Evolutionary conservation across 306 rosid species (phyloP).

Genomic region (Crataegus laevigata): DNA sequence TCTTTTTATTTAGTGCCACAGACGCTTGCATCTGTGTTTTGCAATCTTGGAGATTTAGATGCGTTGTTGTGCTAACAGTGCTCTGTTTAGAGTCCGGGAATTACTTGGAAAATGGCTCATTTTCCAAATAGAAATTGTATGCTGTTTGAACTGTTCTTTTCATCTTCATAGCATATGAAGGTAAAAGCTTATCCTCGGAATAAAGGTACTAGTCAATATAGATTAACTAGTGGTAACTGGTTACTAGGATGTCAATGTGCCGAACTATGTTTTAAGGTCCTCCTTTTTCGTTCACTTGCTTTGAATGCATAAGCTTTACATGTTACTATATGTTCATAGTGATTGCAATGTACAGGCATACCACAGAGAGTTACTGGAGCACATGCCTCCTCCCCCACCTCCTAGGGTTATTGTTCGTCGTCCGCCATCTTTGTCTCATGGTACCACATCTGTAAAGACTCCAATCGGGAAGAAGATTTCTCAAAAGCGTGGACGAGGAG

Average conservation of each 20-base stretch:
- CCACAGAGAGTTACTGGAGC: constrained; percentile 75
- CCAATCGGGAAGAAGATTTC: constrained; percentile 37
- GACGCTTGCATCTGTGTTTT: neutral
- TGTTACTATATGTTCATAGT: neutral
- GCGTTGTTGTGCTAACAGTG: neutral
- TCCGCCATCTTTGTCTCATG: constrained; percentile 21
- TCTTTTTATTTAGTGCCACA: neutral
- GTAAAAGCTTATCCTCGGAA: no score
- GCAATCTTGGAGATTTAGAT: neutral
- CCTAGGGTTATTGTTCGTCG: constrained; percentile 15
- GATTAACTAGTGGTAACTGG: no score
- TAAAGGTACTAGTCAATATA: no score
- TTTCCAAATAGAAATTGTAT: neutral
- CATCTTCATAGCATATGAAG: neutral
- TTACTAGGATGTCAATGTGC: neutral
- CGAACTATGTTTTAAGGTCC: neutral
- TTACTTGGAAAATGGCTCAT: neutral
- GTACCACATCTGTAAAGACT: constrained; percentile 22
- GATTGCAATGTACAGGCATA: constrained; percentile 46
- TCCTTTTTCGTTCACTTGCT: neutral
- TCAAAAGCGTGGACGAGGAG: constrained; percentile 48
- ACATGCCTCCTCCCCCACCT: constrained; percentile 59
- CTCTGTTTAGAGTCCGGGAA: neutral
- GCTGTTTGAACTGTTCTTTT: neutral
- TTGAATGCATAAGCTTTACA: neutral